phyloP scores from a whole-genome alignment of 495 filamentous ascomycete genomes.

The Xylaria nigripes region DNA sequence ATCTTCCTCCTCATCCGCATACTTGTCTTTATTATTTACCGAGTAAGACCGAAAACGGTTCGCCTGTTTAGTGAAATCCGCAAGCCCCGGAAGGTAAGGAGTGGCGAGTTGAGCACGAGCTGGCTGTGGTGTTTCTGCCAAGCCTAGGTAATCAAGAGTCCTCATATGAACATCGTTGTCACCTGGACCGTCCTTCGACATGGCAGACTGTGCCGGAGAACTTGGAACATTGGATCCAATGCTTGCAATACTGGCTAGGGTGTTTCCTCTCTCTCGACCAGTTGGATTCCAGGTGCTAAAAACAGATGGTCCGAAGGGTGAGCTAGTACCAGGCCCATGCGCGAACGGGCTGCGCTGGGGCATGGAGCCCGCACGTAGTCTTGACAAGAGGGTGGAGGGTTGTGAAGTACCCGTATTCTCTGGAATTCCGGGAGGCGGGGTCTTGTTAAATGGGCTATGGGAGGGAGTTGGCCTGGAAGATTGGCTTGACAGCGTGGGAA shows the following conservation, averaged over 20 bases:
- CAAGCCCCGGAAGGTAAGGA: conserved; percentile 71
- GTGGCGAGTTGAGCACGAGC: conserved; percentile 61
- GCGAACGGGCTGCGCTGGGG: conserved; percentile 73
- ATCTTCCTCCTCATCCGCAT: conserved; percentile 87
- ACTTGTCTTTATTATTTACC: conserved; percentile 97
- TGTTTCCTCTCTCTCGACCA: conserved; percentile 66
- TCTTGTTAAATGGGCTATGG: conserved; percentile 75
- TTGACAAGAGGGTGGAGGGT: conserved; percentile 68
- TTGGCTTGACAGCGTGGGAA: conserved; percentile 64
- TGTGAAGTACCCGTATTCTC: conserved; percentile 52
- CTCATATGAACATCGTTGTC: conserved; percentile 81
- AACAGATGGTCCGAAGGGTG: conserved; percentile 79
- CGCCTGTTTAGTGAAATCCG: conserved; percentile 63
- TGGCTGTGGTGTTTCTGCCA: conserved; percentile 89
- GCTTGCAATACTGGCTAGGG: conserved; percentile 72
- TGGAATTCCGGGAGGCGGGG: conserved; percentile 60
- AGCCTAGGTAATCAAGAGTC: conserved; percentile 90
- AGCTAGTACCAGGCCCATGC: conserved; percentile 40
- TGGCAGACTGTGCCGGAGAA: conserved; percentile 83
- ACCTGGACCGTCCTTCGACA: conserved; percentile 76
- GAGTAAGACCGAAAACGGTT: conserved; percentile 94
- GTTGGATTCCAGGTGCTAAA: conserved; percentile 81
- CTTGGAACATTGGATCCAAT: conserved; percentile 70
- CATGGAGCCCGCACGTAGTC: conserved; percentile 90
- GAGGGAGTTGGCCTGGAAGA: conserved; percentile 84